A percentile compares a stretch with the other conserved stretches of the same genome.
phyloP scores from a whole-genome alignment of 2,329 filamentous ascomycete genomes.

The Botrytis galanthina region DNA sequence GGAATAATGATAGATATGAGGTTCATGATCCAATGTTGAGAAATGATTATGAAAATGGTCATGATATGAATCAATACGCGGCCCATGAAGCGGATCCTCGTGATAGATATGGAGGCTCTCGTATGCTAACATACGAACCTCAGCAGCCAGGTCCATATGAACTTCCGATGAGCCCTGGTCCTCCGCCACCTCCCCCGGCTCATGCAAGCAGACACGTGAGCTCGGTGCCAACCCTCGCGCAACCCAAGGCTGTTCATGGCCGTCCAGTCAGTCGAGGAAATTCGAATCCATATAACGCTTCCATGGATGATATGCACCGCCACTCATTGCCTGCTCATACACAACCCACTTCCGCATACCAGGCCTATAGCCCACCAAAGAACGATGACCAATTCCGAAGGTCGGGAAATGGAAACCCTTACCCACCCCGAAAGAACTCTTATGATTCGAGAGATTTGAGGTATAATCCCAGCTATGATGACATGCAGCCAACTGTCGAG shows the following conservation, averaged over 20 bases:
- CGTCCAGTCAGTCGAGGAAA: conserved; percentile 18
- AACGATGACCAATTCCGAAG: conserved; percentile 31
- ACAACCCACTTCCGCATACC: conserved; percentile 31
- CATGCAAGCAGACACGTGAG: conserved; percentile 34
- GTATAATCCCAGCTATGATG: conserved; percentile 42
- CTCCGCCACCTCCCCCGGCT: conserved; percentile 38
- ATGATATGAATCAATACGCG: conserved; percentile 20
- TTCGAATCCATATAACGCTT: conserved; percentile 28
- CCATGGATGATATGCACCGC: conserved; percentile 29
- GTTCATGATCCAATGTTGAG: conserved; percentile 31
- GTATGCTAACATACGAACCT: conserved; percentile 33
- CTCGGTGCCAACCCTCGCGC: conserved; percentile 24
- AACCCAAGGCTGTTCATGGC: conserved; percentile 11
- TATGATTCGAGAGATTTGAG: conserved; percentile 37
- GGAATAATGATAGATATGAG: conserved; percentile 31
- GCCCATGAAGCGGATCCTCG: conserved; percentile 23
- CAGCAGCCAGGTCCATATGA: conserved; percentile 33
- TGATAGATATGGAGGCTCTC: conserved; percentile 29
- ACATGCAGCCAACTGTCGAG: conserved; percentile 49
- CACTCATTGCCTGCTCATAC: conserved; percentile 32
- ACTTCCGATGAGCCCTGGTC: conserved; percentile 37
- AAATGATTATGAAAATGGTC: conserved; percentile 31
- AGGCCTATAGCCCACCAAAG: conserved; percentile 33
- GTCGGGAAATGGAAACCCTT: conserved; percentile 25
- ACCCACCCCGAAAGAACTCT: conserved; percentile 39